Conservation (phyloP, 2,329 filamentous ascomycete species). For the Karstenula rhodostoma region DNA sequence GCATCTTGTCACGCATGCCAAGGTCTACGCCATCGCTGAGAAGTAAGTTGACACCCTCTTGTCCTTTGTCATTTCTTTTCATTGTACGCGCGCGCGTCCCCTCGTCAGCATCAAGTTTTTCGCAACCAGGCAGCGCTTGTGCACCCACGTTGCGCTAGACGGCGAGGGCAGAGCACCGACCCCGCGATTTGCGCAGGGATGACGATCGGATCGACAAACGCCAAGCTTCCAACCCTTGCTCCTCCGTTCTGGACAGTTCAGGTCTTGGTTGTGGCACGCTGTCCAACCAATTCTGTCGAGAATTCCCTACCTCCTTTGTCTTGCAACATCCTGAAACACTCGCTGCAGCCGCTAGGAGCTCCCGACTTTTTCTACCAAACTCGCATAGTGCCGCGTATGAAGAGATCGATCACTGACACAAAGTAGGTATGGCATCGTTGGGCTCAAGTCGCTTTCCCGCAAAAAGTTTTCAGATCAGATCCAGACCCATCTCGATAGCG, state of each 20-base stretch:
- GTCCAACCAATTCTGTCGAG: constrained; percentile 14
- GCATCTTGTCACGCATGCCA: constrained; percentile 56
- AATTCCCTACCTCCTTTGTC: neutral
- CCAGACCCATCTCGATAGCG: constrained; percentile 53
- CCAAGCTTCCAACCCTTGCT: constrained; percentile 33
- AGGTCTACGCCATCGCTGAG: constrained; percentile 60
- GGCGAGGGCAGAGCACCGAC: constrained; percentile 36
- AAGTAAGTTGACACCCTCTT: constrained; percentile 49
- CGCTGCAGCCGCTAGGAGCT: constrained; percentile 30
- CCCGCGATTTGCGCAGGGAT: constrained; percentile 42
- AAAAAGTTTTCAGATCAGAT: constrained; percentile 57
- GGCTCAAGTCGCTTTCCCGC: constrained; percentile 56
- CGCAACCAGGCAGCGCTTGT: constrained; percentile 18
- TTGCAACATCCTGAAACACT: constrained; percentile 5
- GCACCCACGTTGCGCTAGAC: constrained; percentile 30
- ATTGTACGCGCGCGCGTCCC: constrained; percentile 23
- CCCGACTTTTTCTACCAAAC: constrained; percentile 13
- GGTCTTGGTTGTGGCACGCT: constrained; percentile 11
- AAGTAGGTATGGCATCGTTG: constrained; percentile 56
- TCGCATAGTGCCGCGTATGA: constrained; percentile 1
- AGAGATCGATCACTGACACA: constrained; percentile 30
- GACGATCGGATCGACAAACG: constrained; percentile 16
- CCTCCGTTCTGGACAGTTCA: constrained; percentile 17
- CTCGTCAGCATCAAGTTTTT: constrained; percentile 19
- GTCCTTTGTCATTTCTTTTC: constrained; percentile 23